Evolutionary conservation across 1,139 yeast species (phyloP).

Genomic region (Yamadazyma diospyri): DNA sequence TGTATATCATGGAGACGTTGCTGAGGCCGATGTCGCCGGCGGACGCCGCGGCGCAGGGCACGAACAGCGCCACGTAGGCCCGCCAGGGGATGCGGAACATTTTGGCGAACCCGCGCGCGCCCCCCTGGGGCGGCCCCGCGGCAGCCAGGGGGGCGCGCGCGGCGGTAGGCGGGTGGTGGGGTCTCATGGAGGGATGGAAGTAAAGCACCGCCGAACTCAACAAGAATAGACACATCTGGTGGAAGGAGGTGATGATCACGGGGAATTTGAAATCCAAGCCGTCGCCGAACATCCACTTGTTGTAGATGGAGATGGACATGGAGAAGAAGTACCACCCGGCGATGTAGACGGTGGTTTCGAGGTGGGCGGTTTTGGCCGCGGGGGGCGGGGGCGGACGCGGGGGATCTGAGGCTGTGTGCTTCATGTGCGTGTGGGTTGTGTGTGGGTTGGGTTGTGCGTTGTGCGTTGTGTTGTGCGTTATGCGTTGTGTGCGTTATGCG

Average conservation of each 20-base stretch:
- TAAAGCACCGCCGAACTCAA: slow-evolving; percentile 44
- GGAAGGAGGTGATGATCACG: slow-evolving; percentile 75
- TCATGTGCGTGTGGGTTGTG: no score
- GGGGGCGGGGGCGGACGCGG: no score
- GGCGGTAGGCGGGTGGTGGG: not conserved
- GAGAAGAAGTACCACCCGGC: slow-evolving; percentile 59
- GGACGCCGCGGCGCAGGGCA: slow-evolving; percentile 85
- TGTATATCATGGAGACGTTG: slow-evolving; percentile 74
- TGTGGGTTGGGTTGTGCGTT: no score
- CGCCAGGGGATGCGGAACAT: slow-evolving; percentile 18
- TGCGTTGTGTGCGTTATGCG: no score
- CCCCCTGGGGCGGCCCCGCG: not conserved
- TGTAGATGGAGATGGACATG: slow-evolving; percentile 77
- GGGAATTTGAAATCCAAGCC: slow-evolving; percentile 78
- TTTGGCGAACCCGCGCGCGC: slow-evolving; percentile 9
- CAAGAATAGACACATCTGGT: slow-evolving; percentile 67
- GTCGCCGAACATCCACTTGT: slow-evolving; percentile 94
- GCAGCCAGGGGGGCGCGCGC: no score
- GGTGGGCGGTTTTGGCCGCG: no score
- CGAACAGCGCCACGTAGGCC: slow-evolving; percentile 50
- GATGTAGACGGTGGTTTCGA: slow-evolving; percentile 26
- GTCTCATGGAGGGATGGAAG: slow-evolving; percentile 47
- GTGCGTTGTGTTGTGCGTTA: no score
- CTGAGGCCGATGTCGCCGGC: slow-evolving; percentile 95
- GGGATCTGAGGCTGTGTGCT: no score